A percentile compares a stretch with the other conserved stretches of the same genome.
These are phyloP conservation scores for Diversispora eburnea DNA, from an alignment of 192 early-diverging fungal species.

Conservation along the genomic window DNA sequence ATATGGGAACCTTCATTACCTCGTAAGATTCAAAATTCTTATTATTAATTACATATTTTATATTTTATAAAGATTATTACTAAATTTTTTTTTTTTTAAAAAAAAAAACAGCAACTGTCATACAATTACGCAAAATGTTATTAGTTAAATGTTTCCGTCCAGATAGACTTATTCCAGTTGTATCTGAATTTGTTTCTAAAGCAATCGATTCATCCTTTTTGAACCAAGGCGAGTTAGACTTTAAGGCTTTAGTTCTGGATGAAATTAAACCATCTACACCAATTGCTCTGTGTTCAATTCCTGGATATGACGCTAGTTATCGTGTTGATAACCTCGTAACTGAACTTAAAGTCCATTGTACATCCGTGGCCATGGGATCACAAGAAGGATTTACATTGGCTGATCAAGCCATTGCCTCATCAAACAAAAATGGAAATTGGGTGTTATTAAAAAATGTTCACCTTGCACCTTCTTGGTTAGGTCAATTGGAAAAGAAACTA, in stretches of 20 bases:
- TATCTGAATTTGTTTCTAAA: constrained; percentile 63
- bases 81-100: background rate
- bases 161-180: constrained; percentile 79
- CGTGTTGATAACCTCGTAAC: constrained; percentile 87
- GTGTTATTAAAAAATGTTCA: constrained; percentile 99
- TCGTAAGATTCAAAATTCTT: constrained; percentile 28
- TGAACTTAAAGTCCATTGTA: constrained; percentile 55
- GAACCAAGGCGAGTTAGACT: constrained; percentile 59
- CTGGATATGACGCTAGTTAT: constrained; percentile 95
- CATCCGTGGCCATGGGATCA: constrained; percentile 96
- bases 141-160: constrained; percentile 84
- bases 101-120: constrained; percentile 37
- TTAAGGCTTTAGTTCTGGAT: constrained; percentile 62
- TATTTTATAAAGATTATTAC: background rate
- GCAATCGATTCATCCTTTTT: constrained; percentile 63
- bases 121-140: constrained; percentile 73
- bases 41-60: background rate
- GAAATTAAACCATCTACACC: constrained; percentile 76
- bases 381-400: constrained; percentile 88
- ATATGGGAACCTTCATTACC: constrained; percentile 46
- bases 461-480: constrained; percentile 88
- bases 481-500: constrained; percentile 92
- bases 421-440: constrained; percentile 85
- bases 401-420: constrained; percentile 82
- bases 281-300: constrained; percentile 85